Conservation (phyloP, 805 yeast genomes). For the Schwanniomyces yamadae region DNA sequence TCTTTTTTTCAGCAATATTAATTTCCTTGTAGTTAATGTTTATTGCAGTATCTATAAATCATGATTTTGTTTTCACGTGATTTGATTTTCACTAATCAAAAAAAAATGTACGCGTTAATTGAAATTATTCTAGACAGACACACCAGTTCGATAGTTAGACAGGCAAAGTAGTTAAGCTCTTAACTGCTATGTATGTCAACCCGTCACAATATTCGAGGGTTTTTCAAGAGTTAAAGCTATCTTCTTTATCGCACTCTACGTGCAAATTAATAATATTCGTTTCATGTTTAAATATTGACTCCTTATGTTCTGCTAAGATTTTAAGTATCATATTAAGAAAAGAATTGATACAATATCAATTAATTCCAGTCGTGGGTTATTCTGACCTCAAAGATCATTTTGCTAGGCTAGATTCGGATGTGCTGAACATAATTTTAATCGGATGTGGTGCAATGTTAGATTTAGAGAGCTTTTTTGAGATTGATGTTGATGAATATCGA, state of each 20-base stretch:
- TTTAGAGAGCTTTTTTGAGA: constrained; percentile 68
- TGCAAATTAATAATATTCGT: constrained; percentile 86
- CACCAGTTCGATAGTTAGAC: too few species aligned
- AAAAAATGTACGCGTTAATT: too few species aligned
- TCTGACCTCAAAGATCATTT: constrained; percentile 69
- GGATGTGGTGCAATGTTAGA: constrained; percentile 97
- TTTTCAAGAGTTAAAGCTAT: constrained; percentile 63
- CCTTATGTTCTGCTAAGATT: constrained; percentile 84
- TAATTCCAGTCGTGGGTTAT: constrained; percentile 92
- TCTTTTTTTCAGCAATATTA: too few species aligned
- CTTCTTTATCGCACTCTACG: constrained; percentile 88
- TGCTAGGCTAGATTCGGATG: constrained; percentile 63
- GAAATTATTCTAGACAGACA: too few species aligned
- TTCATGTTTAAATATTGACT: constrained; percentile 87
- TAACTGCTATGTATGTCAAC: constrained; percentile 62
- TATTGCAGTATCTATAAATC: too few species aligned
- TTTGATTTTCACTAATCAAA: too few species aligned
- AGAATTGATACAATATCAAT: constrained; percentile 81
- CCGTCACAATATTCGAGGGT: constrained; percentile 67
- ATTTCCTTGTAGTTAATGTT: too few species aligned
- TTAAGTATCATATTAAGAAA: constrained; percentile 68
- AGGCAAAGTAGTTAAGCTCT: too few species aligned
- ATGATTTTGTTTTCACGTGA: too few species aligned
- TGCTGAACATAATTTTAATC: constrained; percentile 70
- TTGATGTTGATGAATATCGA: constrained; percentile 54